These are phyloP conservation scores for Pyrus hybrid DNA, from an alignment of 331 rosid species.

Conservation along the genomic window DNA sequence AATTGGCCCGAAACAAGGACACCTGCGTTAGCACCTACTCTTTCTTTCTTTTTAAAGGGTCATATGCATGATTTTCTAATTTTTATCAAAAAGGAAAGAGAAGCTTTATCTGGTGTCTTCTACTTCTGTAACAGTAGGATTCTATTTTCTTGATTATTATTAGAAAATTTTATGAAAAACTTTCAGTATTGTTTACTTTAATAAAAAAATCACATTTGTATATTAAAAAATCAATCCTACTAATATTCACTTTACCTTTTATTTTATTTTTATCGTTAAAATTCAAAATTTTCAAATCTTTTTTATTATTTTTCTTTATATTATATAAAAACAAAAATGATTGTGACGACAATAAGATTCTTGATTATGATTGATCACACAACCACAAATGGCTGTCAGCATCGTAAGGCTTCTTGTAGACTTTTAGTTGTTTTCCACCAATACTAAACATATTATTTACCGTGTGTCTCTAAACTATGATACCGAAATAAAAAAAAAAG, in stretches of 20 bases:
- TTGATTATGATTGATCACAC: slow-evolving; percentile 4
- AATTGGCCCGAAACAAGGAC: background rate
- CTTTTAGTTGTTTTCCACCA: slow-evolving; percentile 1
- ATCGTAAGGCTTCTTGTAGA: background rate
- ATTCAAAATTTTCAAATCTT: too few species aligned
- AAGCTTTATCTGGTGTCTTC: background rate
- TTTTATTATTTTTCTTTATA: too few species aligned
- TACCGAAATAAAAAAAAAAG: background rate
- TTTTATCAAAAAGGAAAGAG: background rate
- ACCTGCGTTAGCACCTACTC: background rate
- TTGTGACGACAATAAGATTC: background rate
- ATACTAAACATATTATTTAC: background rate
- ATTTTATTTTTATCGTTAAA: too few species aligned
- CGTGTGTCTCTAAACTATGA: background rate
- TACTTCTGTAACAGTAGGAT: background rate
- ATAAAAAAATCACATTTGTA: too few species aligned
- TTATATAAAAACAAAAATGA: background rate
- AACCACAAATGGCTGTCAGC: background rate
- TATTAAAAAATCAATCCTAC: too few species aligned
- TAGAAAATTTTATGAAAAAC: too few species aligned
- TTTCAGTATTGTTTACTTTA: too few species aligned
- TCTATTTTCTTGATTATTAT: background rate
- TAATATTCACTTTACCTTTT: too few species aligned
- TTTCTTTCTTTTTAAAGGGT: background rate
- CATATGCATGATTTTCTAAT: background rate